phyloP scores from a whole-genome alignment of 2,329 filamentous ascomycete species.

The Colletotrichum neosansevieriae region DNA sequence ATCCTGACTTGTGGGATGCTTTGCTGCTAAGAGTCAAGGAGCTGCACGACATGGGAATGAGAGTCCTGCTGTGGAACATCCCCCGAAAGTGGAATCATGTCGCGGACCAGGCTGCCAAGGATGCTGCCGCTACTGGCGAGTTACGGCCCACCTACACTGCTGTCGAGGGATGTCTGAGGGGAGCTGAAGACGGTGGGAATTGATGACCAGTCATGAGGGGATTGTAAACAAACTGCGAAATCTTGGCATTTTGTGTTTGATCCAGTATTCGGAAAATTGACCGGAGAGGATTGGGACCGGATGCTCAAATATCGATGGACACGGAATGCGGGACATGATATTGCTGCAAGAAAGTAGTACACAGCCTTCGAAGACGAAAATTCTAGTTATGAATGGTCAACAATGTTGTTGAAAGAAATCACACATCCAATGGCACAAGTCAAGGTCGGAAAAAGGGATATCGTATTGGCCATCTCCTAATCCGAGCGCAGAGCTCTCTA shows the following conservation, averaged over 20 bases:
- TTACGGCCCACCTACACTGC: background rate
- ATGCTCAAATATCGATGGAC: too few relatives aligned
- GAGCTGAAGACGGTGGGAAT: too few relatives aligned
- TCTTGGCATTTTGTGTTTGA: background rate
- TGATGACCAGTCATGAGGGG: too few relatives aligned
- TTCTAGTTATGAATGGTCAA: too few relatives aligned
- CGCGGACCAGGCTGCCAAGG: slow-evolving; percentile 56
- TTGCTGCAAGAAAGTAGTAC: too few relatives aligned
- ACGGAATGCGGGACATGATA: too few relatives aligned
- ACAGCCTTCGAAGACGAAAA: too few relatives aligned
- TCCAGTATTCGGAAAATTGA: too few relatives aligned
- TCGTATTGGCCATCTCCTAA: slow-evolving; percentile 35
- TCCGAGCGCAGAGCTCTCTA: slow-evolving; percentile 39
- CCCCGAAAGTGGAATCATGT: slow-evolving; percentile 55
- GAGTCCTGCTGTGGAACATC: slow-evolving; percentile 59
- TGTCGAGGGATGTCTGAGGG: background rate
- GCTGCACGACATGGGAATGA: background rate
- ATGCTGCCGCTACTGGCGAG: slow-evolving; percentile 41
- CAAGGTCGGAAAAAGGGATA: slow-evolving; percentile 18
- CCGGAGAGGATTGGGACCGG: too few relatives aligned
- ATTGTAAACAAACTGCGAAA: too few relatives aligned
- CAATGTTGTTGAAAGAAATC: too few relatives aligned
- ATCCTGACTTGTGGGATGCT: slow-evolving; percentile 64
- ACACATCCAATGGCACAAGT: background rate
- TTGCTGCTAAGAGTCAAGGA: slow-evolving; percentile 57